Base-by-base conservation (phyloP, 2,329 filamentous ascomycete species). In the Pseudopithomyces maydicus region DNA sequence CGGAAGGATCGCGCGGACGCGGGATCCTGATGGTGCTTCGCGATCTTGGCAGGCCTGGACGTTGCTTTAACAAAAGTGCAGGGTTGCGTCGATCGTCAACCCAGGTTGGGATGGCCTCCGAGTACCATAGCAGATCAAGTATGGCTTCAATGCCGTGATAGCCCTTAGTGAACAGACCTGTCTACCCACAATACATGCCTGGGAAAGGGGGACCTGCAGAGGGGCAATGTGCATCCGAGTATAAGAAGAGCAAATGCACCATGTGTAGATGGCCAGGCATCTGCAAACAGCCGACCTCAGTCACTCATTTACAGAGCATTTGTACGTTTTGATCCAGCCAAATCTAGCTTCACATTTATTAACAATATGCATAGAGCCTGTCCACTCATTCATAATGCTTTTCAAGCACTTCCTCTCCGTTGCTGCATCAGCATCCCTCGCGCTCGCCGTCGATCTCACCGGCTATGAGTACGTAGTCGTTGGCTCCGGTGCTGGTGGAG, bases 381-480 rank as follows among this genome's bases (percentile, higher is more conserved):
- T 39, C 41, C 38, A 41, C 50, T 55, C 52, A 44, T 61, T 55
- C 52, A 63, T 46, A 35, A 71, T 71, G 69, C 52, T 68, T 53
- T 62, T 70, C 56, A 60, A 55, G 42, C 60, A 59, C 20, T 57
- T 67, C 32, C 55, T 62, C 41, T 61, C 57, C 36, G 55, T 67
- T 36, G 60, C 60, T n/a, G 63, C 65, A 32, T 60, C 67, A 19
- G 42, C 60, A 33, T 64, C 67, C 15, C 57, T 71, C 29, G 69
- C 62, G 32, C 59, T 41, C 39, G 71, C 69, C 43, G 69, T 65
- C 20, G 62, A 74, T 39, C 67, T 74, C 11, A 71, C 67, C 4
- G 70, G 67, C 12, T 88, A 88, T 66, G 86, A 88, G 58, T 88
- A 86, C 72, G 78, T 88, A 26, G 80, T 88, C 10, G 84, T 88